phyloP scores from a whole-genome alignment of 2,329 filamentous ascomycete genomes.

The Microdochium bolleyi region DNA sequence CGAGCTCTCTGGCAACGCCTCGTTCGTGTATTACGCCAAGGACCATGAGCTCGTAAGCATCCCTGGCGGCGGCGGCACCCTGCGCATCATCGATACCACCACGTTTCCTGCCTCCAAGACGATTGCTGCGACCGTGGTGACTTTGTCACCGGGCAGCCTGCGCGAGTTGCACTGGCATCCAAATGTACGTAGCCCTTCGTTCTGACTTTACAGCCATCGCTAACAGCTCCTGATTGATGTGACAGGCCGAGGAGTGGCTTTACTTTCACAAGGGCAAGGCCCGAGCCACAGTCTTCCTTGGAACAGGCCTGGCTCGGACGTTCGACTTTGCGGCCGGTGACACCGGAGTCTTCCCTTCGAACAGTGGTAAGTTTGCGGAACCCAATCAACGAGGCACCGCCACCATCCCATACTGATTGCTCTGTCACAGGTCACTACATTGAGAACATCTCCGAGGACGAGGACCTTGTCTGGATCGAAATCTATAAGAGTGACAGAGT shows the following conservation, averaged over 20 bases:
- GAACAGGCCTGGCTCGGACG: constrained; percentile 50
- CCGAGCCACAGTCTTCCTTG: constrained; percentile 58
- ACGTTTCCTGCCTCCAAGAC: constrained; percentile 62
- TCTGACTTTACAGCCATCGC: neutral
- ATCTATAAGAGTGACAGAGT: constrained; percentile 62
- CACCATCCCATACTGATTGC: constrained; percentile 3
- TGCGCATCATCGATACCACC: constrained; percentile 57
- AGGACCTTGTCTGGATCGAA: constrained; percentile 61
- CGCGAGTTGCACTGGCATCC: constrained; percentile 66
- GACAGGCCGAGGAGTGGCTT: constrained; percentile 59
- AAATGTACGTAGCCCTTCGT: constrained; percentile 35
- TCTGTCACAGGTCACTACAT: constrained; percentile 49
- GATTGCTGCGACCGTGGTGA: constrained; percentile 57
- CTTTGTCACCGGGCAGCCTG: constrained; percentile 53
- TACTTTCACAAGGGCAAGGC: constrained; percentile 59
- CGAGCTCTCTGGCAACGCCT: constrained; percentile 45
- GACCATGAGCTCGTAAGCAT: constrained; percentile 47
- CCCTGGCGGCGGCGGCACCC: constrained; percentile 52
- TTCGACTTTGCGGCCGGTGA: constrained; percentile 63
- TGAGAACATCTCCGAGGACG: constrained; percentile 56
- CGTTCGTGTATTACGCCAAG: constrained; percentile 54
- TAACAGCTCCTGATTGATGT: constrained; percentile 1
- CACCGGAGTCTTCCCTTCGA: constrained; percentile 60
- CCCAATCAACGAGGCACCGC: neutral
- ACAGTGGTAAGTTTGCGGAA: constrained; percentile 34